Evolutionary conservation across 2,329 filamentous ascomycete genomes (phyloP).

Genomic region (Tolypocladium amazonense): DNA sequence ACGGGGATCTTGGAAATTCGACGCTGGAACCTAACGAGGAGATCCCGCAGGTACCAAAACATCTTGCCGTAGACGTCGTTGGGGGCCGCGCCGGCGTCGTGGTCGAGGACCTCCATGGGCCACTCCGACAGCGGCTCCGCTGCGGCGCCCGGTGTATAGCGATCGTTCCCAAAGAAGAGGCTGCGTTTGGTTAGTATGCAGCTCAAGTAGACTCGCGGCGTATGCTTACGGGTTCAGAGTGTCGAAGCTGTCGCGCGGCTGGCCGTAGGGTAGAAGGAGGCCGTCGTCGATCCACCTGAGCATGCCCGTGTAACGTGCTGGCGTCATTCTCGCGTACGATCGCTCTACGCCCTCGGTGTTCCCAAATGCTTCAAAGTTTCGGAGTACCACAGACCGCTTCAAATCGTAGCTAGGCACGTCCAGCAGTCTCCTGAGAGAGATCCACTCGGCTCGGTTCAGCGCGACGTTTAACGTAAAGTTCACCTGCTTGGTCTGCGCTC

Average conservation of each 20-base stretch:
- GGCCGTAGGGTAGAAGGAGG: slow-evolving; percentile 11
- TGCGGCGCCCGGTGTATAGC: slow-evolving; percentile 2
- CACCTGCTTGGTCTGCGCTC: background rate
- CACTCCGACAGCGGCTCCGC: slow-evolving; percentile 16
- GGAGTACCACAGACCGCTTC: background rate
- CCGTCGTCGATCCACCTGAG: slow-evolving; percentile 12
- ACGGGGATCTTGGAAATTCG: background rate
- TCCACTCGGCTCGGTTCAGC: slow-evolving; percentile 4
- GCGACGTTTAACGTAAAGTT: slow-evolving; percentile 1
- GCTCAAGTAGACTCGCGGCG: background rate
- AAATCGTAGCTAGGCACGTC: background rate
- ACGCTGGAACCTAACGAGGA: slow-evolving; percentile 11
- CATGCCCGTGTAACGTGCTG: slow-evolving; percentile 5
- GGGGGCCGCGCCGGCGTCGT: slow-evolving; percentile 3
- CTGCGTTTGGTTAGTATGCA: slow-evolving; percentile 2
- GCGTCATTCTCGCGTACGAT: slow-evolving; percentile 8
- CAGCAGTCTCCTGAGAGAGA: background rate
- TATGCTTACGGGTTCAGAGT: slow-evolving; percentile 12
- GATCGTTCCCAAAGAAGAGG: slow-evolving; percentile 4
- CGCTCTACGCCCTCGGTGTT: slow-evolving; percentile 1
- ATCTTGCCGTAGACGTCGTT: slow-evolving; percentile 18
- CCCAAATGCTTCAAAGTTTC: slow-evolving; percentile 4
- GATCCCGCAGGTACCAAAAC: slow-evolving; percentile 13
- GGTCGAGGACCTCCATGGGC: slow-evolving; percentile 15
- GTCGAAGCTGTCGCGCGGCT: slow-evolving; percentile 7